These are phyloP conservation scores for Scorias spongiosa DNA, from an alignment of 2,329 filamentous ascomycete species.

Conservation along the genomic window DNA sequence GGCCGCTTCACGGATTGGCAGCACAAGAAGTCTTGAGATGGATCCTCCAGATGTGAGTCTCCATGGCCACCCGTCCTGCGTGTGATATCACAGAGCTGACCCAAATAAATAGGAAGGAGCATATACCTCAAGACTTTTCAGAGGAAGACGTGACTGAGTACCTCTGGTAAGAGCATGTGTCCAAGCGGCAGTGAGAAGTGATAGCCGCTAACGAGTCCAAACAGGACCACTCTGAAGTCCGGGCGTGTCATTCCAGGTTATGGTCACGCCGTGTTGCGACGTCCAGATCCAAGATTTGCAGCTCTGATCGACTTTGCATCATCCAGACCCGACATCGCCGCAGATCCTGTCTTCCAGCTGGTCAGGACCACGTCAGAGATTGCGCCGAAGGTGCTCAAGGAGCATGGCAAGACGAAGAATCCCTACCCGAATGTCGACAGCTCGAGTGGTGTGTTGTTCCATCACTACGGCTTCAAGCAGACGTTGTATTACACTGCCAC, in stretches of 20 bases:
- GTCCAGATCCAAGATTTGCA: slow-evolving; percentile 92
- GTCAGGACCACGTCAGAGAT: slow-evolving; percentile 88
- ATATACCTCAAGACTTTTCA: slow-evolving; percentile 62
- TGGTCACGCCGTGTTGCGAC: slow-evolving; percentile 87
- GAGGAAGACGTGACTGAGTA: slow-evolving; percentile 76
- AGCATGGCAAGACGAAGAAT: slow-evolving; percentile 64
- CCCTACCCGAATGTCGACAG: slow-evolving; percentile 93
- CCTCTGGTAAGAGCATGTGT: slow-evolving; percentile 41
- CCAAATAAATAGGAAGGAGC: slow-evolving; percentile 35
- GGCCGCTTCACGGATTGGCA: slow-evolving; percentile 83
- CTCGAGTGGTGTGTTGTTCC: slow-evolving; percentile 83
- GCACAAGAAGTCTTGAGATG: slow-evolving; percentile 95
- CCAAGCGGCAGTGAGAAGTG: too few species aligned
- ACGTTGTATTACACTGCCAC: slow-evolving; percentile 81
- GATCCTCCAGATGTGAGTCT: slow-evolving; percentile 71
- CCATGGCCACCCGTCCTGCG: too few species aligned
- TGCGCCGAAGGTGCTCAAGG: slow-evolving; percentile 73
- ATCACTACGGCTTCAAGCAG: slow-evolving; percentile 96
- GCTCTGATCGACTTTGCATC: slow-evolving; percentile 92
- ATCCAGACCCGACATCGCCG: slow-evolving; percentile 67
- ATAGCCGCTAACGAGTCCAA: not conserved
- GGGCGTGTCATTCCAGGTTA: slow-evolving; percentile 91
- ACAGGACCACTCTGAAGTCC: slow-evolving; percentile 65
- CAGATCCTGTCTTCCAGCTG: slow-evolving; percentile 81
- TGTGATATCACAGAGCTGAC: too few species aligned